These are phyloP conservation scores for Tolypocladium ovalisporum DNA, from an alignment of 2,329 filamentous ascomycete species.

Conservation along the genomic window DNA sequence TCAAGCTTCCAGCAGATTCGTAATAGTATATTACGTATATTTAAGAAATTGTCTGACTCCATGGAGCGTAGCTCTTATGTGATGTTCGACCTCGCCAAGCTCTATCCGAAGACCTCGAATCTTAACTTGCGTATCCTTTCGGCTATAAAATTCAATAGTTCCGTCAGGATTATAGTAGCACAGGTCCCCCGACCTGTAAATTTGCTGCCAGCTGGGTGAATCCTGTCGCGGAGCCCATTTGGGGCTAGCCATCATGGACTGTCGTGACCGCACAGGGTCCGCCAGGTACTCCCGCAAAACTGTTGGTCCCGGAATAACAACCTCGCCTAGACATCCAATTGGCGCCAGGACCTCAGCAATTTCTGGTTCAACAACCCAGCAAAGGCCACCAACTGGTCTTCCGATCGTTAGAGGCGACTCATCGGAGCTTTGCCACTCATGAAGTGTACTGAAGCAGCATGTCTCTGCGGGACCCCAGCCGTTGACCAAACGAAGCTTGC, in stretches of 20 bases:
- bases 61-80: neutral
- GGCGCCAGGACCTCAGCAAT: slow-evolving; percentile 1
- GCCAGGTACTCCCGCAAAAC: neutral
- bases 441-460: neutral
- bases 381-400: neutral
- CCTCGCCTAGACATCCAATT: slow-evolving; percentile 4
- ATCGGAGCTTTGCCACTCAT: neutral
- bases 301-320: neutral
- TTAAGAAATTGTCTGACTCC: neutral
- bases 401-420: slow-evolving; percentile 3
- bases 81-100: neutral
- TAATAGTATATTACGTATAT: no score
- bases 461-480: slow-evolving; percentile 7
- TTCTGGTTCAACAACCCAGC: slow-evolving; percentile 2
- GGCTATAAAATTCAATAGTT: neutral
- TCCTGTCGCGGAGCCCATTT: neutral
- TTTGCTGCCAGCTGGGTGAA: neutral
- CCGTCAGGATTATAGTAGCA: neutral
- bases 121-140: neutral
- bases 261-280: neutral
- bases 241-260: neutral
- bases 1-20: no score
- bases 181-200: neutral
- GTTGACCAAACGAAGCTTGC: slow-evolving; percentile 4
- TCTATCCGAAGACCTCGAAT: neutral